Conservation (phyloP, 2,329 filamentous ascomycete genomes). For the Davidsoniella eucalypti region DNA sequence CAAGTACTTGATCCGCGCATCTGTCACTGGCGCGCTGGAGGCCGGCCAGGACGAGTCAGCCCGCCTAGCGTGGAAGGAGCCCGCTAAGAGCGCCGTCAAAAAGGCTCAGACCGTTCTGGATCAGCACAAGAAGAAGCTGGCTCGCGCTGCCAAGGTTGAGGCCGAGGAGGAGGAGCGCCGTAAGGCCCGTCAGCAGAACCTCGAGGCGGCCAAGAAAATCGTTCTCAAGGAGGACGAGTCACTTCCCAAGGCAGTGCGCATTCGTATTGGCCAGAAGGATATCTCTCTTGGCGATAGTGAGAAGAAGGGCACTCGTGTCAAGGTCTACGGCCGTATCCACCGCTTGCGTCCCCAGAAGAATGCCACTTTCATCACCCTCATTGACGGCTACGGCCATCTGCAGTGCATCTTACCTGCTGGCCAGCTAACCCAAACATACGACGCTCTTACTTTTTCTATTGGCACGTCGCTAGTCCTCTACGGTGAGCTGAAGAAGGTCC, state of each 20-base stretch:
- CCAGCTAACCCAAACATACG: conserved; percentile 78
- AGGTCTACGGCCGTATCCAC: conserved; percentile 70
- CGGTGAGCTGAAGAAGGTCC: conserved; percentile 72
- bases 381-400: conserved; percentile 62
- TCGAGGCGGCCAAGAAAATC: conserved; percentile 66
- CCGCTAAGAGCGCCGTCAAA: conserved; percentile 70
- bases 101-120: conserved; percentile 64
- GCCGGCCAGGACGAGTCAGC: conserved; percentile 47
- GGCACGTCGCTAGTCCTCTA: conserved; percentile 76
- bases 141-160: conserved; percentile 57
- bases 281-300: conserved; percentile 40
- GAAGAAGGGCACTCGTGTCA: conserved; percentile 54
- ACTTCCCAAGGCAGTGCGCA: conserved; percentile 56
- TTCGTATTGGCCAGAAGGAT: conserved; percentile 59
- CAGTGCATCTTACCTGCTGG: conserved; percentile 67
- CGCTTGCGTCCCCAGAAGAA: conserved; percentile 68
- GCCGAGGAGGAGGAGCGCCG: conserved; percentile 58
- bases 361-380: conserved; percentile 70
- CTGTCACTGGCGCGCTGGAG: conserved; percentile 41
- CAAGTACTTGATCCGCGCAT: conserved; percentile 54
- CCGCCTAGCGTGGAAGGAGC: conserved; percentile 60
- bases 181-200: conserved; percentile 46
- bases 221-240: conserved; percentile 50
- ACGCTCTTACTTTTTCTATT: conserved; percentile 67
- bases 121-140: conserved; percentile 67